Evolutionary conservation across 1,284 basidiomycete species (phyloP).

Genomic region (Ustilago sp.): DNA sequence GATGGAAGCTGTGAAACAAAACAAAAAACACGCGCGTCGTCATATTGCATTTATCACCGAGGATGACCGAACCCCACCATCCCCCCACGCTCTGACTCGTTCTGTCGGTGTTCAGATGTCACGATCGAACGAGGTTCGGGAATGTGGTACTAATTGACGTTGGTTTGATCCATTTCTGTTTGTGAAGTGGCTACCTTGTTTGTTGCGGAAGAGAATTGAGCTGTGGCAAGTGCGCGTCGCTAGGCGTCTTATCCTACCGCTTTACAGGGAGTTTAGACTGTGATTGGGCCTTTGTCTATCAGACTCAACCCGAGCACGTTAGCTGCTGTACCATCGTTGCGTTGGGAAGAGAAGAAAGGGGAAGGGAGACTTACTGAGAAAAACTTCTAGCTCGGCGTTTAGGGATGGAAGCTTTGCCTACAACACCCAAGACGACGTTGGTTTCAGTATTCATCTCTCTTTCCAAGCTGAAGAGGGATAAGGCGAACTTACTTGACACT

Average conservation of each 20-base stretch:
- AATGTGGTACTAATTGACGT: too few species aligned
- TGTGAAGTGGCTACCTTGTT: too few species aligned
- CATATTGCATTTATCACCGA: slow-evolving; percentile 1
- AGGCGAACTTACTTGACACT: slow-evolving; percentile 26
- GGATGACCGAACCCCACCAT: not conserved
- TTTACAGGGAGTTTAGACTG: too few species aligned
- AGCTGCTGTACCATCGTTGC: not conserved
- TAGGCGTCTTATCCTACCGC: too few species aligned
- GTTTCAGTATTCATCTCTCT: not conserved
- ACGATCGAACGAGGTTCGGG: not conserved
- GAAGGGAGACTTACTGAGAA: slow-evolving; percentile 18
- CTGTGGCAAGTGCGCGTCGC: too few species aligned
- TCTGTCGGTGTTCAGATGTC: not conserved
- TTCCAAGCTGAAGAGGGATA: not conserved
- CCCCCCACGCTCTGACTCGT: not conserved
- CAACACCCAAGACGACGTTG: not conserved
- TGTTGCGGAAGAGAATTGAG: too few species aligned
- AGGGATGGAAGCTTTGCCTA: slow-evolving; percentile 19
- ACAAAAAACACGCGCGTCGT: not conserved
- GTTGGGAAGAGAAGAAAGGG: not conserved
- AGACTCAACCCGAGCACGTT: not conserved
- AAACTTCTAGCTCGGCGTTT: slow-evolving; percentile 10
- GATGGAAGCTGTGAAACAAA: not conserved
- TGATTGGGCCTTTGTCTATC: not conserved
- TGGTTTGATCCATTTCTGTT: too few species aligned